Evolutionary conservation across 805 yeast species (phyloP).

Genomic region (Danielozyma ontarioensis): DNA sequence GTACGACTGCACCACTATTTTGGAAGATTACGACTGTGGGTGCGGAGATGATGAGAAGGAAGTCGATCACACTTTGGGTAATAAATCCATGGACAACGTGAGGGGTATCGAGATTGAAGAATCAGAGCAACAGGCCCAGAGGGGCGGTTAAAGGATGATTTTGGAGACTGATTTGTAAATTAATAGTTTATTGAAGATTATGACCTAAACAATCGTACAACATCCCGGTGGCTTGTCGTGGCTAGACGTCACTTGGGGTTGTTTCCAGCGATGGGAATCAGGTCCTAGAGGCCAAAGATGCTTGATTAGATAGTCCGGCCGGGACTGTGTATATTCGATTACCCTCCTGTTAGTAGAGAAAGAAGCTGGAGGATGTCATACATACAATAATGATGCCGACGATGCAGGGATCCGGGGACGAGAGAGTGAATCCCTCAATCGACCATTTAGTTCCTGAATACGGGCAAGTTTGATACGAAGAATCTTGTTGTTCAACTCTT

Average conservation of each 20-base stretch:
- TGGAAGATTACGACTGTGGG: slow-evolving; percentile 95
- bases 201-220: slow-evolving; percentile 23
- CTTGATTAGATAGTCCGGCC: slow-evolving; percentile 45
- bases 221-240: slow-evolving; percentile 18
- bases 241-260: slow-evolving; percentile 1
- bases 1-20: slow-evolving; percentile 80
- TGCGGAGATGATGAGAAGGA: slow-evolving; percentile 74
- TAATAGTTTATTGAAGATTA: too few relatives aligned
- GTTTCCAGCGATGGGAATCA: background rate
- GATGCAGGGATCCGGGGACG: slow-evolving; percentile 62
- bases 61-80: slow-evolving; percentile 35
- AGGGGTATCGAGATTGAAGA: slow-evolving; percentile 42
- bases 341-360: slow-evolving; percentile 20
- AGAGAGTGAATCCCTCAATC: slow-evolving; percentile 45
- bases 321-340: slow-evolving; percentile 37
- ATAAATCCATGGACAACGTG: slow-evolving; percentile 32
- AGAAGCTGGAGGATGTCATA: slow-evolving; percentile 3
- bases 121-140: slow-evolving; percentile 40
- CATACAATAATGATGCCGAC: slow-evolving; percentile 47
- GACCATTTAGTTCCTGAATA: slow-evolving; percentile 50
- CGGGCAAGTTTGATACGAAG: slow-evolving; percentile 56
- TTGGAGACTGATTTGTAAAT: background rate
- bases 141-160: slow-evolving; percentile 28
- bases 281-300: slow-evolving; percentile 38
- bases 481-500: slow-evolving; percentile 33